A percentile compares a stretch with the other conserved stretches of the same genome.
Conservation (phyloP, 345 rosid species). For the Ailanthus altissimus region DNA sequence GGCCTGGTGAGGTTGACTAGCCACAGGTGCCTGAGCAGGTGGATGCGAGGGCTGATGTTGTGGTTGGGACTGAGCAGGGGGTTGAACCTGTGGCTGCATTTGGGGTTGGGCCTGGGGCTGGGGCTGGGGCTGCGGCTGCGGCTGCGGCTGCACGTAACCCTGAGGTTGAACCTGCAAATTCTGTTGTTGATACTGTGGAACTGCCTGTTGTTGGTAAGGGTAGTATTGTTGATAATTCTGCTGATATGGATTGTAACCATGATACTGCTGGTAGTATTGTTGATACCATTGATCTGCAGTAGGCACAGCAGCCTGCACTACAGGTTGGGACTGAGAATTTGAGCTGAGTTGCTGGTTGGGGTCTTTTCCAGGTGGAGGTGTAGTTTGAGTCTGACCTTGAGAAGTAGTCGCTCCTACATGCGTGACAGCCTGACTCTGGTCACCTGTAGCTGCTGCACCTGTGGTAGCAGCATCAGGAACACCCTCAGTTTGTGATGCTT, state of each 20-base stretch:
- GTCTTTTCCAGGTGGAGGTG: constrained; percentile 38
- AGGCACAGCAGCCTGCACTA: constrained; percentile 40
- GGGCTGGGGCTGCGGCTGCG: constrained; percentile 28
- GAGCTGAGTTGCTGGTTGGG: constrained; percentile 34
- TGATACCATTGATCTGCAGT: constrained; percentile 66
- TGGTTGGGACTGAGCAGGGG: constrained; percentile 23
- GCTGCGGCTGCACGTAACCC: constrained; percentile 29
- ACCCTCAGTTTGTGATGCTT: constrained; percentile 42
- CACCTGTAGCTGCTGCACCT: constrained; percentile 30
- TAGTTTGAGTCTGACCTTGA: constrained; percentile 44
- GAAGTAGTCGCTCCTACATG: constrained; percentile 40
- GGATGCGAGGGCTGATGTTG: constrained; percentile 27
- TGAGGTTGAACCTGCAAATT: constrained; percentile 39
- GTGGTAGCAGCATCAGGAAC: constrained; percentile 44
- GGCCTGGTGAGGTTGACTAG: constrained; percentile 42
- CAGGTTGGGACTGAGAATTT: constrained; percentile 40
- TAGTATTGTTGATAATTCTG: constrained; percentile 62
- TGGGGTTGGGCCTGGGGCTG: constrained; percentile 29
- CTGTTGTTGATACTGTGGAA: constrained; percentile 41
- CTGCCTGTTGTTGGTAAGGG: constrained; percentile 58
- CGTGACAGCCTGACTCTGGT: constrained; percentile 40
- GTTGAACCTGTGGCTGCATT: constrained; percentile 30
- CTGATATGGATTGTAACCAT: constrained; percentile 53
- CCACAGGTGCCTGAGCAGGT: constrained; percentile 33
- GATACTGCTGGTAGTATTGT: constrained; percentile 70